Conservation (phyloP, 805 yeast genomes). For the Vanderwaltozyma verrucispora region DNA sequence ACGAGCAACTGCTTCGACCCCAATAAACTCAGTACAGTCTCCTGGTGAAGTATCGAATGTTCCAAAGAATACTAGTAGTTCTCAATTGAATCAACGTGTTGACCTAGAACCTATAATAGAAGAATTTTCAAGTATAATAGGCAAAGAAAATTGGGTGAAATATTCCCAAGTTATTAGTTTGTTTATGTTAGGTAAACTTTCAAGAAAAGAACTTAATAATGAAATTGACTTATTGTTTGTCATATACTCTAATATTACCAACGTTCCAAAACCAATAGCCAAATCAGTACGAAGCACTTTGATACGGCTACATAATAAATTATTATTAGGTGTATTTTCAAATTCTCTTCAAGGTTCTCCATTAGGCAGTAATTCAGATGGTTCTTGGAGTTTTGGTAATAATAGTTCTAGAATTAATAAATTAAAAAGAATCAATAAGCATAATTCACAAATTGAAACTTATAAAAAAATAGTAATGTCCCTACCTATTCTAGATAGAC, state of each 20-base stretch:
- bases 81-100: slow-evolving; percentile 28
- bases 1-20: slow-evolving; percentile 1
- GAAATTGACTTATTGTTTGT: slow-evolving; percentile 46
- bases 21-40: slow-evolving; percentile 5
- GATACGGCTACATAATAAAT: slow-evolving; percentile 60
- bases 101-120: slow-evolving; percentile 59
- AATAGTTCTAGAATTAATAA: slow-evolving; percentile 38
- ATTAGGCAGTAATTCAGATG: slow-evolving; percentile 54
- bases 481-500: slow-evolving; percentile 72
- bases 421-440: slow-evolving; percentile 33
- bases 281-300: slow-evolving; percentile 8
- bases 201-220: slow-evolving; percentile 60
- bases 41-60: background rate
- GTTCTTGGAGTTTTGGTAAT: slow-evolving; percentile 41
- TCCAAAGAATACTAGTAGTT: background rate
- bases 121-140: slow-evolving; percentile 63
- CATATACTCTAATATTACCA: background rate
- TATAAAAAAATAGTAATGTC: slow-evolving; percentile 81
- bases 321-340: slow-evolving; percentile 71
- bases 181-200: slow-evolving; percentile 69
- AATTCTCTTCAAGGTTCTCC: slow-evolving; percentile 77
- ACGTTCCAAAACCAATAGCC: background rate
- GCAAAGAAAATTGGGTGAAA: slow-evolving; percentile 66
- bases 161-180: slow-evolving; percentile 71
- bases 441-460: slow-evolving; percentile 61